Evolutionary conservation across 306 rosid genomes (phyloP).

Genomic region (Erythrophleum fordii): DNA sequence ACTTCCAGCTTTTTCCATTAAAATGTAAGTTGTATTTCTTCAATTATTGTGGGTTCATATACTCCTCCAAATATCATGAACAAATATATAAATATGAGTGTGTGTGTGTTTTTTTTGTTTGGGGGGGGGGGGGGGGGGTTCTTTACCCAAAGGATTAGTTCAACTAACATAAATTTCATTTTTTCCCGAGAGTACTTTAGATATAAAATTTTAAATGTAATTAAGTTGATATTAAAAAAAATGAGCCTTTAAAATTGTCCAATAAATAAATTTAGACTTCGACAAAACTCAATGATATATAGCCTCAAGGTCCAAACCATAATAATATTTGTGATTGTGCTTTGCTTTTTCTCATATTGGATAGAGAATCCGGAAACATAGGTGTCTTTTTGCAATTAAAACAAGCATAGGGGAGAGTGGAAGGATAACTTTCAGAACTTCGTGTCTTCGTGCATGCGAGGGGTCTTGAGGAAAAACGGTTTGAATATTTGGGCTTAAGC

Average conservation of each 20-base stretch:
- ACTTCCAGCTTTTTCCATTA: background rate
- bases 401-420: background rate
- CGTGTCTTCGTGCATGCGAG: no score
- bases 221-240: background rate
- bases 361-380: background rate
- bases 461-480: no score
- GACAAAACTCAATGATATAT: background rate
- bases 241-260: background rate
- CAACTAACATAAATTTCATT: background rate
- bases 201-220: background rate
- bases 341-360: background rate
- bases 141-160: no score
- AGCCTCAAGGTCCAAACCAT: no score
- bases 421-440: background rate
- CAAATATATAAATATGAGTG: no score
- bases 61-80: background rate
- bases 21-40: constrained; percentile 19
- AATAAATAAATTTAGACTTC: background rate
- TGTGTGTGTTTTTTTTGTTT: no score
- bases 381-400: background rate
- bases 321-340: background rate
- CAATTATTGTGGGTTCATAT: background rate
- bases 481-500: no score
- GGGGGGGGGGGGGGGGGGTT: no score
- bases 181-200: background rate